Evolutionary conservation across 2,329 filamentous ascomycete species (phyloP).

Genomic region (Fusarium neocosmosporiellum): DNA sequence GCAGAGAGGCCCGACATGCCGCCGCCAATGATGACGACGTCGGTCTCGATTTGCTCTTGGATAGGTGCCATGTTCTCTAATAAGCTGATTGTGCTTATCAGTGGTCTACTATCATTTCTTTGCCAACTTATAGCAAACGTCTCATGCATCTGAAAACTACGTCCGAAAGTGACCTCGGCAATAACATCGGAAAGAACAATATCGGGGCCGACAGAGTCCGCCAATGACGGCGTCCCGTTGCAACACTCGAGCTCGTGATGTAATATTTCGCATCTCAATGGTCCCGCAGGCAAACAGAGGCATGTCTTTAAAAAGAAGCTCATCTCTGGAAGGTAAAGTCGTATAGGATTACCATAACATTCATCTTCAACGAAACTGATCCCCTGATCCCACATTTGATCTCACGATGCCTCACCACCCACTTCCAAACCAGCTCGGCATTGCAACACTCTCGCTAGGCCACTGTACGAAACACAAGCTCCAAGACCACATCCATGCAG

Average conservation of each 20-base stretch:
- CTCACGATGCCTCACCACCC: slow-evolving; percentile 8
- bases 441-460: slow-evolving; percentile 22
- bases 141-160: not conserved
- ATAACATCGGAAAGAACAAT: not conserved
- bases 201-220: slow-evolving; percentile 19
- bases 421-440: slow-evolving; percentile 21
- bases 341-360: not conserved
- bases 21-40: slow-evolving; percentile 26
- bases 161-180: not conserved
- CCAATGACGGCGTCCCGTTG: slow-evolving; percentile 15
- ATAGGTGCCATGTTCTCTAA: not conserved
- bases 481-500: slow-evolving; percentile 14
- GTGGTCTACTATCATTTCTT: not conserved
- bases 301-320: not conserved
- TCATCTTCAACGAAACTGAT: not conserved
- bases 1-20: slow-evolving; percentile 29
- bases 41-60: slow-evolving; percentile 3
- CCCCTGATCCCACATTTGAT: not conserved
- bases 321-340: not conserved
- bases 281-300: not conserved
- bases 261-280: not conserved
- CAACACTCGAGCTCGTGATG: not conserved
- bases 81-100: not conserved
- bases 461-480: slow-evolving; percentile 21
- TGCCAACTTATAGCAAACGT: not conserved